These are phyloP conservation scores for Naganishia cerealis DNA, from an alignment of 1,284 basidiomycete species.

Conservation along the genomic window DNA sequence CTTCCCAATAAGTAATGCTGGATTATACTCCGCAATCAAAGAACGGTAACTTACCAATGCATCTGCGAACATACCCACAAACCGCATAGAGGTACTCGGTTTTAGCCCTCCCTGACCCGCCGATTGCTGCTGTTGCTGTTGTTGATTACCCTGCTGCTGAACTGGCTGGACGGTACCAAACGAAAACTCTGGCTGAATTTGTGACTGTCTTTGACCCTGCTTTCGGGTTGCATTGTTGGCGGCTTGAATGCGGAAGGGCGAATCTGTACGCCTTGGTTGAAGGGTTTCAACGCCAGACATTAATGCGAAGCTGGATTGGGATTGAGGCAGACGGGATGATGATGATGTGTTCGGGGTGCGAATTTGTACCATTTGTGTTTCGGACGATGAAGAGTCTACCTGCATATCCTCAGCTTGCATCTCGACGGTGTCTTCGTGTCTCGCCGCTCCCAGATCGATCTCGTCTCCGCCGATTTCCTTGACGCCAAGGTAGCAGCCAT, in stretches of 20 bases:
- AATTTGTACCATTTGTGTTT: constrained; percentile 12
- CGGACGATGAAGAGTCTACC: constrained; percentile 5
- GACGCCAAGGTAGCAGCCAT: constrained; percentile 33
- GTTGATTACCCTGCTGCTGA: constrained; percentile 4
- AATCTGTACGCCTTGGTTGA: constrained; percentile 21
- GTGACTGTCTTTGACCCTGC: constrained; percentile 13
- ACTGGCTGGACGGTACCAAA: constrained; percentile 24
- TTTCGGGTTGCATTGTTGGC: constrained; percentile 13
- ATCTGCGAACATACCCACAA: constrained; percentile 31
- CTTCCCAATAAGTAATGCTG: neutral
- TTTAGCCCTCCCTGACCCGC: constrained; percentile 15
- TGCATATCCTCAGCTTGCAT: constrained; percentile 24
- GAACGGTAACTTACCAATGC: constrained; percentile 19
- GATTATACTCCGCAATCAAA: neutral
- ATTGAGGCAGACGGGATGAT: constrained; percentile 12
- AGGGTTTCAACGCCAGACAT: constrained; percentile 12
- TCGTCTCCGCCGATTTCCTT: constrained; percentile 19
- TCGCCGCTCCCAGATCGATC: constrained; percentile 15
- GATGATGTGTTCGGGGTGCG: neutral
- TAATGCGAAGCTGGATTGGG: constrained; percentile 18
- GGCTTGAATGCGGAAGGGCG: constrained; percentile 25
- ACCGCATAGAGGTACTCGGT: constrained; percentile 24
- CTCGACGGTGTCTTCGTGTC: neutral
- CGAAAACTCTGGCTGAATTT: constrained; percentile 23
- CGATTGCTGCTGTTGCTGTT: constrained; percentile 24